Evolutionary conservation across 2,329 filamentous ascomycete genomes (phyloP).

Genomic region (Fusarium tjaetaba): DNA sequence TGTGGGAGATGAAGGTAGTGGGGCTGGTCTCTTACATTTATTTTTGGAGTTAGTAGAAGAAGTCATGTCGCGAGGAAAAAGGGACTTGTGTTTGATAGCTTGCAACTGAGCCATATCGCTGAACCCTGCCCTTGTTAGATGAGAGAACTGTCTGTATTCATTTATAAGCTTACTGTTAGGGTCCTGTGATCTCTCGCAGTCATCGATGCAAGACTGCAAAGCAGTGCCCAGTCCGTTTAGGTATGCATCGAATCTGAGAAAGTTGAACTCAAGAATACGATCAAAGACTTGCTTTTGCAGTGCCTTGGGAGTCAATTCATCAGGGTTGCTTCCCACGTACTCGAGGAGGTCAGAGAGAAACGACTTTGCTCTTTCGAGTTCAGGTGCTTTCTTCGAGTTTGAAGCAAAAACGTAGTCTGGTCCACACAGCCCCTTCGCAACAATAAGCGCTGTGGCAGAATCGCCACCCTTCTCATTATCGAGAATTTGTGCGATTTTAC

Average conservation of each 20-base stretch:
- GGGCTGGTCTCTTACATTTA: background rate
- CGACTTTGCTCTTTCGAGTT: background rate
- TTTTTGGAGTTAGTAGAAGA: background rate
- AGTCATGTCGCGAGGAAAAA: slow-evolving; percentile 4
- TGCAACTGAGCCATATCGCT: background rate
- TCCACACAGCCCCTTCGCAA: background rate
- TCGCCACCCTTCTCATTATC: slow-evolving; percentile 1
- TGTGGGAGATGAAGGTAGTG: background rate
- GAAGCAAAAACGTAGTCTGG: background rate
- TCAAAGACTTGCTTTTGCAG: background rate
- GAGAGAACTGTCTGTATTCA: too few species aligned
- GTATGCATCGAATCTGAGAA: background rate
- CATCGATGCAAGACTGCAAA: background rate
- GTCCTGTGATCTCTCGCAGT: background rate
- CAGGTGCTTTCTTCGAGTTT: background rate
- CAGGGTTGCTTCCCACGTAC: background rate
- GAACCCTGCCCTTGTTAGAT: background rate
- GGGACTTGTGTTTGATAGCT: background rate
- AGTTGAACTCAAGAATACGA: slow-evolving; percentile 6
- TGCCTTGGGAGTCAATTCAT: background rate
- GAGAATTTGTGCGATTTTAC: background rate
- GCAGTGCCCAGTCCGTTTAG: background rate
- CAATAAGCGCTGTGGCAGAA: background rate
- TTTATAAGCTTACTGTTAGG: background rate
- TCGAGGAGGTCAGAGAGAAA: background rate